phyloP scores from a whole-genome alignment of 2,329 filamentous ascomycete genomes.

The Claviceps sorghi region DNA sequence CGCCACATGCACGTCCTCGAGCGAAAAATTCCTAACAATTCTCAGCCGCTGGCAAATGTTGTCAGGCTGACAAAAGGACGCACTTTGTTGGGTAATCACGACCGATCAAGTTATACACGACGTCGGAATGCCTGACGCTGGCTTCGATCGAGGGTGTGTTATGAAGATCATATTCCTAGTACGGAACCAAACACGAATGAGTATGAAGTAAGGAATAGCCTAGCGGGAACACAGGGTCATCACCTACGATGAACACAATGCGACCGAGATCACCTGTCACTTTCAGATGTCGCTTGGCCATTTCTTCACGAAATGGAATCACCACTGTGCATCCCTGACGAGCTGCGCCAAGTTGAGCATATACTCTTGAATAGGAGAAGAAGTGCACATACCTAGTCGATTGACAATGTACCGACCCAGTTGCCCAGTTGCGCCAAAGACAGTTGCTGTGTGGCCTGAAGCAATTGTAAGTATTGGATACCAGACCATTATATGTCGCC shows the following conservation, averaged over 20 bases:
- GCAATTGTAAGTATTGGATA: slow-evolving; percentile 13
- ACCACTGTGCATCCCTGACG: slow-evolving; percentile 89
- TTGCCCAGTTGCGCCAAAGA: slow-evolving; percentile 94
- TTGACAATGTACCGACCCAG: slow-evolving; percentile 96
- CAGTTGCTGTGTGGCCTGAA: slow-evolving; percentile 83
- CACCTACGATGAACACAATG: slow-evolving; percentile 64
- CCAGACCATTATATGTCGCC: not conserved
- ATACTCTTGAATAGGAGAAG: not conserved
- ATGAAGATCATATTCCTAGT: slow-evolving; percentile 78
- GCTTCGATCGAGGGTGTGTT: slow-evolving; percentile 95
- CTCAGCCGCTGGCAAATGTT: slow-evolving; percentile 9
- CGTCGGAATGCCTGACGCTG: slow-evolving; percentile 89
- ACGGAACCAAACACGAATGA: not conserved
- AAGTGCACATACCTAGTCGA: slow-evolving; percentile 49
- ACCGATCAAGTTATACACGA: slow-evolving; percentile 92
- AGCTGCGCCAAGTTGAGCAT: slow-evolving; percentile 34
- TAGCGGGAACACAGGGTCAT: not conserved
- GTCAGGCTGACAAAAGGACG: slow-evolving; percentile 13
- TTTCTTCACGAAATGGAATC: slow-evolving; percentile 89
- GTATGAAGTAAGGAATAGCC: not conserved
- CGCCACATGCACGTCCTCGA: slow-evolving; percentile 87
- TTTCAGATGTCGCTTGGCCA: slow-evolving; percentile 94
- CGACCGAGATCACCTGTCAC: slow-evolving; percentile 87
- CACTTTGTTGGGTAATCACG: slow-evolving; percentile 94
- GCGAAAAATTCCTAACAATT: slow-evolving; percentile 69